These are phyloP conservation scores for Volvox africanus DNA, from an alignment of 139 green algal genomes.

Conservation along the genomic window DNA sequence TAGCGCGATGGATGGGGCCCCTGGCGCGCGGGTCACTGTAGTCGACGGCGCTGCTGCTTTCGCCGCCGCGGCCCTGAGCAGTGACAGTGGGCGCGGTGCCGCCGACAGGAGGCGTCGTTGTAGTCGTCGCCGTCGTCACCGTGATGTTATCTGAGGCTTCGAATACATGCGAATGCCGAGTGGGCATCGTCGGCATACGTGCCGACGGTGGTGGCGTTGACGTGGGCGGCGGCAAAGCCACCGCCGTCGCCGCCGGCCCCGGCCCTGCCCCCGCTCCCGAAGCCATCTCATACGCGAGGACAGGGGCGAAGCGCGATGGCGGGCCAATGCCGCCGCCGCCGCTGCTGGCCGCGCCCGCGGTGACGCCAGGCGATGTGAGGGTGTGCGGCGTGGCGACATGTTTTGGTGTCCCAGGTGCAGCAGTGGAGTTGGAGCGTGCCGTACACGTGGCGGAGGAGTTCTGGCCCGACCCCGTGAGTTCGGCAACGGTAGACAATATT, in stretches of 20 bases:
- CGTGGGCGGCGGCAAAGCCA: background rate
- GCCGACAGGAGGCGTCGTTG: too few relatives aligned
- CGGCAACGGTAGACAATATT: background rate
- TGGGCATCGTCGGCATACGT: too few relatives aligned
- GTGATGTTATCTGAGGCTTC: too few relatives aligned
- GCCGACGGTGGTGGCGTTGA: too few relatives aligned
- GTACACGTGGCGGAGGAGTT: slow-evolving; percentile 15
- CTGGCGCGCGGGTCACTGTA: too few relatives aligned
- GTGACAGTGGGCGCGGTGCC: too few relatives aligned
- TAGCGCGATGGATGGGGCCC: background rate
- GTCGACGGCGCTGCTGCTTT: too few relatives aligned
- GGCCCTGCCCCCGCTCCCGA: too few relatives aligned
- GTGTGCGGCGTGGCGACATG: background rate
- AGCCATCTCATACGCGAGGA: background rate
- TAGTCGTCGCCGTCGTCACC: too few relatives aligned
- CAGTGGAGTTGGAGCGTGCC: background rate
- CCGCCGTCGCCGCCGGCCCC: too few relatives aligned
- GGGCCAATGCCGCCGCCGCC: background rate
- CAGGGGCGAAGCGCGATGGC: slow-evolving; percentile 9
- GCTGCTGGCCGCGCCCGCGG: background rate
- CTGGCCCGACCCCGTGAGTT: background rate
- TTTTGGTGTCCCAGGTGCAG: background rate
- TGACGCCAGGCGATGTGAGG: background rate
- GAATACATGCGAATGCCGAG: too few relatives aligned
- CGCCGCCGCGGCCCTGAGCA: too few relatives aligned